A percentile compares a stretch with the other conserved stretches of the same genome.
Conservation (phyloP, 805 yeast species). For the Cyberlindnera suaveolens region DNA sequence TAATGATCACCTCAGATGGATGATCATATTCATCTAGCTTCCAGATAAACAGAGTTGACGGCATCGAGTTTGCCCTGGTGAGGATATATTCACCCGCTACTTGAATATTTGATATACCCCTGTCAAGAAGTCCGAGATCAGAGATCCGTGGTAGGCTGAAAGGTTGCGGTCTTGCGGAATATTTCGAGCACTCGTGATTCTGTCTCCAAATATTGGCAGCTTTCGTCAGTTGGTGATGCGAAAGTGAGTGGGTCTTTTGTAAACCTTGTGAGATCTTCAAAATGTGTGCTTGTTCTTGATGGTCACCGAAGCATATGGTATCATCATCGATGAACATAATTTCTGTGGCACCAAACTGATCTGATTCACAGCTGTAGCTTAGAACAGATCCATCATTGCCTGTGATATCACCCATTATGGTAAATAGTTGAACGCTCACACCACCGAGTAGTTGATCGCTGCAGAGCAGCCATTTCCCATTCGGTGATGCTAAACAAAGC, state of each 20-base stretch:
- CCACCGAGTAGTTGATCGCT: slow-evolving; percentile 6
- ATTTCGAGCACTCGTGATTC: slow-evolving; percentile 3
- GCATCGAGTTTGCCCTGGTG: slow-evolving; percentile 8
- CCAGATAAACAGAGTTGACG: slow-evolving; percentile 15
- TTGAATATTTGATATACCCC: slow-evolving; percentile 7
- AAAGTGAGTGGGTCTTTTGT: not conserved
- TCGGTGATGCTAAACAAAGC: slow-evolving; percentile 5
- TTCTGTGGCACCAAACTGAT: slow-evolving; percentile 9
- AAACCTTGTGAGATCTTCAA: slow-evolving; percentile 9
- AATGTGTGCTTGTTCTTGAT: slow-evolving; percentile 6
- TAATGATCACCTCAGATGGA: slow-evolving; percentile 6
- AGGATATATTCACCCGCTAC: slow-evolving; percentile 1
- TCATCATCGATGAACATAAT: slow-evolving; percentile 11
- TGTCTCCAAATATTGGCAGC: slow-evolving; percentile 9
- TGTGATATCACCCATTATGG: slow-evolving; percentile 10
- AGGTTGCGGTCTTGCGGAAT: slow-evolving; percentile 1
- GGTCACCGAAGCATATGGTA: slow-evolving; percentile 12
- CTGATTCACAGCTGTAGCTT: slow-evolving; percentile 1
- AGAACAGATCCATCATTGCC: slow-evolving; percentile 3
- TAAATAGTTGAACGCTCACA: slow-evolving; percentile 2
- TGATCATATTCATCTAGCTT: not conserved
- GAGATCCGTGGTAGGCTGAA: slow-evolving; percentile 7
- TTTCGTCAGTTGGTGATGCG: not conserved
- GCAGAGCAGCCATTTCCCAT: slow-evolving; percentile 8
- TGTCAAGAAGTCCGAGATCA: not conserved